Conservation (phyloP, 495 filamentous ascomycete genomes). For the Penicillium herquei region DNA sequence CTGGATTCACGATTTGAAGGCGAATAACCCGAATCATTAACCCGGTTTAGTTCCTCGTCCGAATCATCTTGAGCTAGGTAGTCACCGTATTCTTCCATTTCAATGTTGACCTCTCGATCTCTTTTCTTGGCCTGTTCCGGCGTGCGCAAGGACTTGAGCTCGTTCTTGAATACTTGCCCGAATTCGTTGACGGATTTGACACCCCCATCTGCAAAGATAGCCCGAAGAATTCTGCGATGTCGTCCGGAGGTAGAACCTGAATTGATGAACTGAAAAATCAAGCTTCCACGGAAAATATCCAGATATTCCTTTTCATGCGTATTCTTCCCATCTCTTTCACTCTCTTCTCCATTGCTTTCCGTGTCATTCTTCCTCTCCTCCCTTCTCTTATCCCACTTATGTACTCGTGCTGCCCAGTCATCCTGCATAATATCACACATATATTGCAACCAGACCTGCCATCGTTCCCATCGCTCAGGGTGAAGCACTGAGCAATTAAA, state of each 20-base stretch:
- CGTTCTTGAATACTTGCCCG: conserved; percentile 58
- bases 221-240: conserved; percentile 54
- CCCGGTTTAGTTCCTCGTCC: conserved; percentile 34
- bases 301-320: not conserved
- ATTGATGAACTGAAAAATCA: conserved; percentile 56
- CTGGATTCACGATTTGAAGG: conserved; percentile 7
- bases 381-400: conserved; percentile 19
- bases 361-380: not conserved
- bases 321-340: not conserved
- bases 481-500: conserved; percentile 83
- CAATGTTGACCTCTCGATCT: conserved; percentile 54
- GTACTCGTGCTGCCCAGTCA: conserved; percentile 64
- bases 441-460: conserved; percentile 77
- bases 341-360: too few relatives aligned
- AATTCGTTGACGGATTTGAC: conserved; percentile 51
- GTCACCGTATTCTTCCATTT: conserved; percentile 57
- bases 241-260: conserved; percentile 36
- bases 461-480: conserved; percentile 71
- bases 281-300: conserved; percentile 43
- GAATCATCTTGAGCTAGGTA: conserved; percentile 49
- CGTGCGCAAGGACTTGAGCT: conserved; percentile 39
- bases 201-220: conserved; percentile 64
- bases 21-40: conserved; percentile 8
- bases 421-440: conserved; percentile 75
- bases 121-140: conserved; percentile 37